Evolutionary conservation across 2,329 filamentous ascomycete species (phyloP), one percentile per base, ranked within the genome.

Genomic region (Colletotrichum australisinense): DNA sequence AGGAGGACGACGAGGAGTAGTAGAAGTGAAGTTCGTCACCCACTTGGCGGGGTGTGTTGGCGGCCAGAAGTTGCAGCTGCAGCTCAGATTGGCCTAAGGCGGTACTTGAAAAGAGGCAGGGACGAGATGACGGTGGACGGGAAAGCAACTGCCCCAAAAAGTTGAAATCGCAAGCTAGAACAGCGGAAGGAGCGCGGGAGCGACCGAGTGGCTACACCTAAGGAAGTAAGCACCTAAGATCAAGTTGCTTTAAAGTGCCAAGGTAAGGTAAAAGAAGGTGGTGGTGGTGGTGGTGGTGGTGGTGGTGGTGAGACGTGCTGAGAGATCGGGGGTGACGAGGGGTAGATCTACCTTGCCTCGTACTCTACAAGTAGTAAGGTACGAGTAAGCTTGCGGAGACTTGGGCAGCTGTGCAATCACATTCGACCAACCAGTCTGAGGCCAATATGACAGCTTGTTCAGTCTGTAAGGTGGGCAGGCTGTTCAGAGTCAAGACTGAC

Each of bases 141-240:
- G 8, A 26, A 35, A 19, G 42, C 14, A 19, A 53, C 46, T 16
- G 14, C 26, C n/a, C 28, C 26, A n/a, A 35, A 52, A 14, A 24
- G 19, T 35, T 42, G 46, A 49, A 22, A 7, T 9, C 9, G 30
- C 5, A 12, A 30, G 67, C 26, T 22, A 49, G 24, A 5, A 19
- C 30, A 52, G 35, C 60, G 70, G 67, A 60, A 70, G 60, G 60
- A 60, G 26, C 35, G 67, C 67, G 70, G 70, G 70, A 73, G 62
- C 35, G 30, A 22, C 67, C 70, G 70, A 30, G 16, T 38, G 24
- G 52, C 38, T 19, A 32, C 58, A 46, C 22, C 24, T 46, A 46
- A 46, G 19, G 19, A 46, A n/a, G 42, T 46, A 46, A 46, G 19
- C 42, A 46, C 42, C 42, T n/a, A 46, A n/a, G 42, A 46, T 46